A percentile compares a stretch with the other conserved stretches of the same genome.
These are phyloP conservation scores for Kurtzmaniella quercitrusa DNA, from an alignment of 1,139 yeast species.

Conservation along the genomic window DNA sequence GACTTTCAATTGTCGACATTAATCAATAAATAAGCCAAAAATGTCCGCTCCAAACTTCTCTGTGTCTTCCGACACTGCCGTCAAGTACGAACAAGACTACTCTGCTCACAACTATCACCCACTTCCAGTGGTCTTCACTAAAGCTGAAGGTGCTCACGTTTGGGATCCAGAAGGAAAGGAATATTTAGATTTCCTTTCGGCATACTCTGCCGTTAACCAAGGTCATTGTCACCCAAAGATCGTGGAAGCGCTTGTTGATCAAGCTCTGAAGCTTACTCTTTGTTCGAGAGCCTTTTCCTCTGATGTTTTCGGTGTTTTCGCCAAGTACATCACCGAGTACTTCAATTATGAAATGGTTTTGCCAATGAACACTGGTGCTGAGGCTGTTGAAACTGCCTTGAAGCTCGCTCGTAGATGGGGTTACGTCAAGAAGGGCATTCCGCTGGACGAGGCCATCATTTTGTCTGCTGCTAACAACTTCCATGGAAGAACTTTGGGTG, in stretches of 20 bases:
- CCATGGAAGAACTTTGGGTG: constrained; percentile 96
- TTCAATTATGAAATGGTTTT: constrained; percentile 89
- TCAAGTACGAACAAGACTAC: constrained; percentile 67
- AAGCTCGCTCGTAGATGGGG: constrained; percentile 98
- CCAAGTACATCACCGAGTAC: constrained; percentile 84
- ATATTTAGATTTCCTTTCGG: constrained; percentile 82
- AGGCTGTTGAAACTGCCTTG: constrained; percentile 94
- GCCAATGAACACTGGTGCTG: constrained; percentile 99
- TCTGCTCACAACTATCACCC: constrained; percentile 98
- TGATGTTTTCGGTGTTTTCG: constrained; percentile 82
- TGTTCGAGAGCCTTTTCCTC: constrained; percentile 92
- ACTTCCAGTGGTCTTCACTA: constrained; percentile 86
- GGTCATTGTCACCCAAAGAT: constrained; percentile 98
- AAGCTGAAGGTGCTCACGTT: constrained; percentile 86
- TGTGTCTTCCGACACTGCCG: constrained; percentile 64
- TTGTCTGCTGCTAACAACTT: constrained; percentile 85
- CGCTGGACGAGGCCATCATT: constrained; percentile 78
- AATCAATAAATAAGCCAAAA: constrained; percentile 6
- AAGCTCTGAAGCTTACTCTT: constrained; percentile 78
- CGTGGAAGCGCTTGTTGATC: constrained; percentile 78
- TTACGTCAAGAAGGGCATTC: constrained; percentile 80
- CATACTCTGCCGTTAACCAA: constrained; percentile 96
- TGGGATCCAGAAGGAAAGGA: constrained; percentile 98
- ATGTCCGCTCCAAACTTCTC: constrained; percentile 27
- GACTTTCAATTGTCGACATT: neutral